Evolutionary conservation across 192 early-diverging fungal species (phyloP), one percentile per base, ranked within the genome.

Genomic region (Podochytrium sp.): DNA sequence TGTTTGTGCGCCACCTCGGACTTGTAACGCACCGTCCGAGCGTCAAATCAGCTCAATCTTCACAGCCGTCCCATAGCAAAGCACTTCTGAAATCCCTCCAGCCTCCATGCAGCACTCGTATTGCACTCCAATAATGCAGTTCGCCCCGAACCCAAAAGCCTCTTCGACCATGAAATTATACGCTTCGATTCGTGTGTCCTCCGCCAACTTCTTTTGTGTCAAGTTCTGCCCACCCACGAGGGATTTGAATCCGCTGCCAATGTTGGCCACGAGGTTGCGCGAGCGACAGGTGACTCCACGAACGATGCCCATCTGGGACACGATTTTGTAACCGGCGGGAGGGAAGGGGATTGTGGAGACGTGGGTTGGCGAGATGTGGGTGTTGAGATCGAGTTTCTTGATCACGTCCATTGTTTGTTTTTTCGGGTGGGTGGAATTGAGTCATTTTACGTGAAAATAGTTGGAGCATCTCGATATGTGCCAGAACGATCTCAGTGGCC

Each of bases 311-410:
- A 47, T 10, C n/a, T 47, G 43, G 12, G 10, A 20, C 10, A 20
- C n/a, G n/a, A 47, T 47, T 20, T 47, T 47, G 43, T 47, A 47
- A 16, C 43, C 43, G 10, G 43, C 43, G n/a, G 43, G 43, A 47
- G 43, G 12, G 43, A 47, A 47, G n/a, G 43, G 43, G n/a, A 47
- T 59, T 47, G 43, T 47, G 43, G 43, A 47, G 43, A 47, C 74
- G n/a, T n/a, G n/a, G n/a, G n/a, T n/a, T n/a, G n/a, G n/a, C n/a
- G n/a, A n/a, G n/a, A n/a, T n/a, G n/a, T n/a, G n/a, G n/a, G n/a
- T n/a, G n/a, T n/a, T n/a, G n/a, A n/a, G n/a, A n/a, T n/a, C n/a
- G n/a, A n/a, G n/a, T n/a, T n/a, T n/a, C n/a, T n/a, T n/a, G n/a
- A n/a, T n/a, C n/a, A n/a, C n/a, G n/a, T n/a, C n/a, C n/a, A n/a